Conservation (phyloP, 345 rosid genomes). For the Salix koriyanagi region DNA sequence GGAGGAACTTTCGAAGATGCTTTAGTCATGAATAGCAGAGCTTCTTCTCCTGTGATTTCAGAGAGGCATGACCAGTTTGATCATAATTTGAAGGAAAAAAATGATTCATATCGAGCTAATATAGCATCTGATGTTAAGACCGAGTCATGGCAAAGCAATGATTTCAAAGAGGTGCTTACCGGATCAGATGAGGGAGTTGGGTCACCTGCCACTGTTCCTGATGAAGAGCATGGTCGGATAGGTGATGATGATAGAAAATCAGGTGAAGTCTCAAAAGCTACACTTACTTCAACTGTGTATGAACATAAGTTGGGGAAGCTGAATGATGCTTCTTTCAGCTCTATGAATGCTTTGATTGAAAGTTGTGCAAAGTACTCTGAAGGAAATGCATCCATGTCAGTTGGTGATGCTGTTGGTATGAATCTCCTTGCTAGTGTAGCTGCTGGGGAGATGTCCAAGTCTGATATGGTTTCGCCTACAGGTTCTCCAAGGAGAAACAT, state of each 20-base stretch:
- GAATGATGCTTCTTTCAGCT: slow-evolving; percentile 57
- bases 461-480: slow-evolving; percentile 50
- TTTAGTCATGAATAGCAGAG: slow-evolving; percentile 46
- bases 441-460: slow-evolving; percentile 72
- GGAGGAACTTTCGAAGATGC: slow-evolving; percentile 70
- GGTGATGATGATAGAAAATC: slow-evolving; percentile 41
- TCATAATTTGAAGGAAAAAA: slow-evolving; percentile 22
- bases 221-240: slow-evolving; percentile 39
- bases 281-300: slow-evolving; percentile 37
- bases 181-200: slow-evolving; percentile 53
- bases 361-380: slow-evolving; percentile 77
- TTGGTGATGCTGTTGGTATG: slow-evolving; percentile 87
- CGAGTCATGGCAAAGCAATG: slow-evolving; percentile 67
- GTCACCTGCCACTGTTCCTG: slow-evolving; percentile 38
- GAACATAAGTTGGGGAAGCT: slow-evolving; percentile 45
- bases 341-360: slow-evolving; percentile 83
- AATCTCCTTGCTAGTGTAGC: slow-evolving; percentile 95
- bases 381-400: slow-evolving; percentile 42
- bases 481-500: slow-evolving; percentile 43
- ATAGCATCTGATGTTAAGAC: slow-evolving; percentile 37
- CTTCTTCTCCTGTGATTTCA: slow-evolving; percentile 50
- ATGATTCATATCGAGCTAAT: slow-evolving; percentile 37
- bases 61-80: slow-evolving; percentile 54
- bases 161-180: slow-evolving; percentile 42
- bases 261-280: slow-evolving; percentile 39